Percentiles rank a stretch among this genome's conserved stretches.
Conservation (phyloP, 73 alveolate species). For the Tetrahymena thermophila region DNA sequence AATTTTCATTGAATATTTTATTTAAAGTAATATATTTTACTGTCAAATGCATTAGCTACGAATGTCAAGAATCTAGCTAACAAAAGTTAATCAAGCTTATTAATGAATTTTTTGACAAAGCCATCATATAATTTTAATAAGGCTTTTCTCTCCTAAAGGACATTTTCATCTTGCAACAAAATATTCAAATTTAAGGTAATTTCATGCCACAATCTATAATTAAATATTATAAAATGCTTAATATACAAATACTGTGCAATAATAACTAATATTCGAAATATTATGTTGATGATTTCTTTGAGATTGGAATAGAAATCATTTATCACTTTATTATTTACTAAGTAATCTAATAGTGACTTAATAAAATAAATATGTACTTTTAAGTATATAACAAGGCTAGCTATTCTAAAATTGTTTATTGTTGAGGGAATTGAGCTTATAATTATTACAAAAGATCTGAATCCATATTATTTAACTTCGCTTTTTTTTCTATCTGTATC, state of each 20-base stretch:
- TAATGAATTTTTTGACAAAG: constrained; percentile 17
- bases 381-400: not conserved
- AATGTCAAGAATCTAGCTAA: constrained; percentile 14
- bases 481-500: not conserved
- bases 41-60: constrained; percentile 27
- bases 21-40: not conserved
- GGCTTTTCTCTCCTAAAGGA: constrained; percentile 14
- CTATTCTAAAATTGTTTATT: not conserved
- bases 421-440: not conserved
- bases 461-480: not conserved
- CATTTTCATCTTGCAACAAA: not conserved
- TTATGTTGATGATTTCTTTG: not conserved
- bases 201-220: constrained; percentile 14
- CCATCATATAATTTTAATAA: constrained; percentile 32
- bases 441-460: not conserved
- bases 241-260: not conserved
- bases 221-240: not conserved
- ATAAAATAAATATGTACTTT: not conserved
- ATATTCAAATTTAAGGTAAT: constrained; percentile 17
- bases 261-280: not conserved
- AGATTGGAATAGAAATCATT: not conserved
- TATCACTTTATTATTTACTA: too few species aligned
- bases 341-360: not conserved
- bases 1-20: not conserved
- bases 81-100: constrained; percentile 20